Percentiles rank a stretch among this genome's conserved stretches.
phyloP scores from a whole-genome alignment of 2,329 filamentous ascomycete species.

The Zalaria sp. region DNA sequence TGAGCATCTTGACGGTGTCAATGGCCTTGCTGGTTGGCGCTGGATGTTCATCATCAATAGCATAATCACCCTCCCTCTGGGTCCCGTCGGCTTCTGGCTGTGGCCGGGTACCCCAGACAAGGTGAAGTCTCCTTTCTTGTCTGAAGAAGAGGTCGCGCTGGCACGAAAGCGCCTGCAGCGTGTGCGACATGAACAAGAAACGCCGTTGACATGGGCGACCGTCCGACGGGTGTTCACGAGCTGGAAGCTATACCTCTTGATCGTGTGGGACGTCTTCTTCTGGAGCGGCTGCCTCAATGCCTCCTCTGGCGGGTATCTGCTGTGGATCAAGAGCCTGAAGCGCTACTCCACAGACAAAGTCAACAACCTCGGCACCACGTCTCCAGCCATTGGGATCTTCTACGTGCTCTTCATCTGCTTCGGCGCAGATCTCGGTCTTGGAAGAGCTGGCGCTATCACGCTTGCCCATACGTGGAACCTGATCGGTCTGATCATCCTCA shows the following conservation, averaged over 20 bases:
- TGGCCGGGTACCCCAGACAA: slow-evolving; percentile 33
- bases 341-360: slow-evolving; percentile 32
- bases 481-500: slow-evolving; percentile 38
- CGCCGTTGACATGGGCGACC: slow-evolving; percentile 4
- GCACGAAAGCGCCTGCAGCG: slow-evolving; percentile 31
- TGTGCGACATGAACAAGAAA: slow-evolving; percentile 22
- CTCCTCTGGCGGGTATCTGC: slow-evolving; percentile 35
- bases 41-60: slow-evolving; percentile 48
- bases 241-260: slow-evolving; percentile 36
- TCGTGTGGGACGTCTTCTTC: slow-evolving; percentile 40
- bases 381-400: slow-evolving; percentile 42
- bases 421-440: slow-evolving; percentile 37
- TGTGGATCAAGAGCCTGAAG: slow-evolving; percentile 44
- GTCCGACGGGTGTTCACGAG: slow-evolving; percentile 24
- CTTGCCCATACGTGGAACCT: slow-evolving; percentile 36
- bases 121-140: slow-evolving; percentile 35
- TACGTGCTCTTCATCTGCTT: slow-evolving; percentile 42
- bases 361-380: slow-evolving; percentile 38
- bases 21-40: slow-evolving; percentile 34
- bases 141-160: slow-evolving; percentile 31
- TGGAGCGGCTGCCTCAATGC: slow-evolving; percentile 39
- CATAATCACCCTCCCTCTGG: slow-evolving; percentile 37
- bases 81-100: slow-evolving; percentile 36
- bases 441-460: slow-evolving; percentile 42
- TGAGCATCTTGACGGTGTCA: slow-evolving; percentile 25